These are phyloP conservation scores for Spathaspora sp. DNA, from an alignment of 1,139 yeast genomes.

Conservation along the genomic window DNA sequence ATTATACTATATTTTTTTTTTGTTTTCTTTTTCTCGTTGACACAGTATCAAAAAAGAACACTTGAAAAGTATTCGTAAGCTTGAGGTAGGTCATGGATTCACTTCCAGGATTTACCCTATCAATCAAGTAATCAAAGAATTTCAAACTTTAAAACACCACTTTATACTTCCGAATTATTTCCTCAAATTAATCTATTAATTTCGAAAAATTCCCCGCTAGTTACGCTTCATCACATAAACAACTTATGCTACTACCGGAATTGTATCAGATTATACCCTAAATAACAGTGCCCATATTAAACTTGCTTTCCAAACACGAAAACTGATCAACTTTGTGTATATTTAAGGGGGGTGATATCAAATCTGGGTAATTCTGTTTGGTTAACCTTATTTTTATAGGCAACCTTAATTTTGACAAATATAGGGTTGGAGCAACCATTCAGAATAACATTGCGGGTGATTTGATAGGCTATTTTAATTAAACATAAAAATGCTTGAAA, in stretches of 20 bases:
- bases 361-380: not conserved
- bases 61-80: no score
- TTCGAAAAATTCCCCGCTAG: no score
- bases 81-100: no score
- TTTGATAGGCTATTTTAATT: not conserved
- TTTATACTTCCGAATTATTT: no score
- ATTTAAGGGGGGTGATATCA: not conserved
- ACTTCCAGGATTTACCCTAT: no score
- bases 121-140: no score
- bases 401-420: not conserved
- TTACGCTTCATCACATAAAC: not conserved
- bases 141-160: no score
- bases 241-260: not conserved
- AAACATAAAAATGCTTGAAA: no score
- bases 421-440: not conserved
- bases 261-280: not conserved
- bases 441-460: not conserved
- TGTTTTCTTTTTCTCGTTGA: no score
- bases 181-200: no score
- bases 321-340: not conserved
- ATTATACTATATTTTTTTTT: not conserved
- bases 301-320: not conserved
- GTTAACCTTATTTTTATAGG: not conserved
- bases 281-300: not conserved
- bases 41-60: no score